phyloP scores from a whole-genome alignment of 108 stramenopile genomes.

The Cyclotella sp. region DNA sequence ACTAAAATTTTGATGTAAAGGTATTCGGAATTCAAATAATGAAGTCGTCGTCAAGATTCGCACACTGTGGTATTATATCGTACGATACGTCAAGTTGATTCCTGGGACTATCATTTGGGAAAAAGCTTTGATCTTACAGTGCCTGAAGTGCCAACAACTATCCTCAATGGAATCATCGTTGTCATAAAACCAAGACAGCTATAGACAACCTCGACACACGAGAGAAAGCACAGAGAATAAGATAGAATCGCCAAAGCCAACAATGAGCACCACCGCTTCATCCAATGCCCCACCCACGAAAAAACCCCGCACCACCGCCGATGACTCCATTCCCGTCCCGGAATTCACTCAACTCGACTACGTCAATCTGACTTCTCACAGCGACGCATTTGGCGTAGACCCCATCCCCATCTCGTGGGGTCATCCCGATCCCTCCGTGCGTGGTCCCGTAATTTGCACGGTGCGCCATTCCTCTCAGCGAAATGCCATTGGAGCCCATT shows the following conservation, averaged over 20 bases:
- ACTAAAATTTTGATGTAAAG: no score
- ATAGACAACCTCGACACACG: no score
- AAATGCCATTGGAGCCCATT: slow-evolving; percentile 98
- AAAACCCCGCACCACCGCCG: slow-evolving; percentile 18
- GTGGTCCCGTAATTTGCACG: slow-evolving; percentile 96
- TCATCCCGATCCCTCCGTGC: slow-evolving; percentile 83
- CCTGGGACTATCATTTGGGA: no score
- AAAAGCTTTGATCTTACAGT: no score
- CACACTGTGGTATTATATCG: no score
- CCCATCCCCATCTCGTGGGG: slow-evolving; percentile 95
- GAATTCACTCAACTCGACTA: slow-evolving; percentile 72
- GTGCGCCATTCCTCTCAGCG: slow-evolving; percentile 90
- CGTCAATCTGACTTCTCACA: slow-evolving; percentile 90
- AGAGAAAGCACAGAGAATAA: no score
- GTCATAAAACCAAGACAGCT: no score
- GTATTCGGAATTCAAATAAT: no score
- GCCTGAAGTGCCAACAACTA: no score
- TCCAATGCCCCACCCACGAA: slow-evolving; percentile 17
- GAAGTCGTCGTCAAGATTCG: no score
- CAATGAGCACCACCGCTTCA: slow-evolving; percentile 13
- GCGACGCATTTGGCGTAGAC: slow-evolving; percentile 91
- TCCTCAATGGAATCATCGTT: no score
- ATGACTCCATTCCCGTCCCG: slow-evolving; percentile 61
- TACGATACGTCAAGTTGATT: no score
- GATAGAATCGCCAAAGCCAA: background rate